phyloP scores from a whole-genome alignment of 768 basidiomycete genomes.

The Dendrothele bispora region DNA sequence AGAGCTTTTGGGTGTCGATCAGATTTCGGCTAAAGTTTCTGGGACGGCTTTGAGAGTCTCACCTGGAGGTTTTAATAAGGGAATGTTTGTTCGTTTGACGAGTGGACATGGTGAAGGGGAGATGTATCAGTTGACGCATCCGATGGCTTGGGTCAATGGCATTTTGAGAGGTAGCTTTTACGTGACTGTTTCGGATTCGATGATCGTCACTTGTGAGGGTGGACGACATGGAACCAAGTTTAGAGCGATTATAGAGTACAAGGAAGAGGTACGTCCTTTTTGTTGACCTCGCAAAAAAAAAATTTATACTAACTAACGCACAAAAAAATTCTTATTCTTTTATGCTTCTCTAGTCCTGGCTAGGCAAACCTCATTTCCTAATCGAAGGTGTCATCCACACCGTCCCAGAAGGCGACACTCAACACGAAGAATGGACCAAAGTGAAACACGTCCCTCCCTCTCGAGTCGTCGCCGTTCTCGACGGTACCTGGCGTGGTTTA shows the following conservation, averaged over 20 bases:
- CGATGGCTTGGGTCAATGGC: conserved; percentile 87
- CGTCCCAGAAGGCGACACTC: conserved; percentile 62
- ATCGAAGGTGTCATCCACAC: conserved; percentile 89
- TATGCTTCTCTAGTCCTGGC: conserved; percentile 65
- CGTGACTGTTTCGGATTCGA: conserved; percentile 79
- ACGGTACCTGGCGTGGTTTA: conserved; percentile 84
- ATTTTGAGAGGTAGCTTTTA: conserved; percentile 91
- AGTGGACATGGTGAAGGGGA: conserved; percentile 78
- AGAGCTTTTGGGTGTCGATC: conserved; percentile 81
- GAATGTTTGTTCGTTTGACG: conserved; percentile 79
- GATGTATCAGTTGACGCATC: conserved; percentile 87
- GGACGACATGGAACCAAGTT: conserved; percentile 61
- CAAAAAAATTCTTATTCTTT: conserved; percentile 6
- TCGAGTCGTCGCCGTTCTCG: conserved; percentile 75
- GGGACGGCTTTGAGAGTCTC: conserved; percentile 82
- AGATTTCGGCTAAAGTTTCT: conserved; percentile 90
- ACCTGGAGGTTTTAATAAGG: conserved; percentile 85
- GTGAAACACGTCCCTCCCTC: conserved; percentile 88
- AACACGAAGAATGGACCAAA: conserved; percentile 74
- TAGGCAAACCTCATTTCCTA: conserved; percentile 82
- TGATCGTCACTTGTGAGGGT: conserved; percentile 79
- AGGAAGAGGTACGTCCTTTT: conserved; percentile 76
- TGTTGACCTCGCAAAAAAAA: background rate
- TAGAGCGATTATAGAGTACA: conserved; percentile 88
- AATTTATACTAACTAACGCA: too few species aligned